Conservation (phyloP, 306 rosid genomes). For the Heteromeles arbutifolia region DNA sequence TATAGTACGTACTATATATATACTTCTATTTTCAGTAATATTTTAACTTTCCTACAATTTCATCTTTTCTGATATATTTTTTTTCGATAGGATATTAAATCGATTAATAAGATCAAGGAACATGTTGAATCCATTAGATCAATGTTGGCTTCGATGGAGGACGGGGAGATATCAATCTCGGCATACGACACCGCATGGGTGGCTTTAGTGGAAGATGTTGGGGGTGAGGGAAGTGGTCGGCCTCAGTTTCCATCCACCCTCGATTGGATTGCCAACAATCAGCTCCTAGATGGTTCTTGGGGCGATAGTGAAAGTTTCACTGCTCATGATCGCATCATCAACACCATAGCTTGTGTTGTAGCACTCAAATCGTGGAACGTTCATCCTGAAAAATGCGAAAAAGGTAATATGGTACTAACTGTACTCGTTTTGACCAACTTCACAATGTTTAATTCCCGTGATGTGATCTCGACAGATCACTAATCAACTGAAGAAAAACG, state of each 20-base stretch:
- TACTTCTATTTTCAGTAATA: background rate
- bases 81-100: conserved; percentile 5
- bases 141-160: conserved; percentile 53
- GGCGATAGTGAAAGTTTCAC: conserved; percentile 55
- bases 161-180: conserved; percentile 71
- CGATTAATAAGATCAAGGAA: conserved; percentile 31
- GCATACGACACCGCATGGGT: conserved; percentile 98
- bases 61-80: background rate
- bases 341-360: conserved; percentile 67
- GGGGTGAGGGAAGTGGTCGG: conserved; percentile 38
- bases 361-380: conserved; percentile 62
- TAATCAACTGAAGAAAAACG: too few species aligned
- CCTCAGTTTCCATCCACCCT: conserved; percentile 74
- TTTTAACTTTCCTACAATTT: conserved; percentile 12
- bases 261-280: conserved; percentile 71
- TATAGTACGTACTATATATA: background rate
- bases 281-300: conserved; percentile 85
- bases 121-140: conserved; percentile 36
- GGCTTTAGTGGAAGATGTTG: conserved; percentile 54
- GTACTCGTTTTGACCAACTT: too few species aligned
- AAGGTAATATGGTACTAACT: conserved; percentile 28
- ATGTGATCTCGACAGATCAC: too few species aligned
- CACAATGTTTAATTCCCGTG: too few species aligned
- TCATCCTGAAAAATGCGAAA: conserved; percentile 48
- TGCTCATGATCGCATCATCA: conserved; percentile 72